Base-by-base conservation (phyloP, 345 rosid genomes). In the Kernera saxatilis region DNA sequence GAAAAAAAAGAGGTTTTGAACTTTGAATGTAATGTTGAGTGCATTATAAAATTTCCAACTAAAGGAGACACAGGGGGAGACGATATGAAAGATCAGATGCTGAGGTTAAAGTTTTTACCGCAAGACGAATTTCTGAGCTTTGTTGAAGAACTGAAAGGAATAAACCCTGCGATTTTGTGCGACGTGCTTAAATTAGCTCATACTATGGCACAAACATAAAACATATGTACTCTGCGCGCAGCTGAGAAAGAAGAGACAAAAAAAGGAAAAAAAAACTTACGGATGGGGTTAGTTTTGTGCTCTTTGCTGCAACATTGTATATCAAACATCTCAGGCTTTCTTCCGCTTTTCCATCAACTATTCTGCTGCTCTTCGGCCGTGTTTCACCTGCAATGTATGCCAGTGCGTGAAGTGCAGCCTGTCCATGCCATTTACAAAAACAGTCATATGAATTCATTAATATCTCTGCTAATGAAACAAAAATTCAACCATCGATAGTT, bases 381-480 rank as follows among this genome's bases (percentile, higher is more conserved):
- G 78, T 51, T 80, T 89, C 91, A 67, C 97, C 99, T 8, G 84
- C 82, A 12, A 91, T 82, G 78, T 88, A 81, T 58, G 85, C 99
- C 69, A 91, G 80, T 70, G 94, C 86, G 73, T 87, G 91, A 68
- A 93, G 74, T 40, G 94, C 94, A 75, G 95, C 93, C 99, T 91
- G 84, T 21, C 41, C 23, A 68, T 51, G 52, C 57, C 75, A 80
- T 75, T 37, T 58, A 57, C 33, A 43, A 62, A 62, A 52, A 45
- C 30, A 69, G 29, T 53, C 58, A 21, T 5, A 15, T 14, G 41
- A 36, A 19, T 21, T 69, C 40, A 37, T 44, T n/a, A 62, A 27
- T 55, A 18, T 26, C 23, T 55, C 8, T 48, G 36, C 36, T 60
- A 37, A 25, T 54, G 58, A 44, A 75, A 44, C 51, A 51, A 53